These are phyloP conservation scores for Tricholoma sp. DNA, from an alignment of 768 basidiomycete species.

Conservation along the genomic window DNA sequence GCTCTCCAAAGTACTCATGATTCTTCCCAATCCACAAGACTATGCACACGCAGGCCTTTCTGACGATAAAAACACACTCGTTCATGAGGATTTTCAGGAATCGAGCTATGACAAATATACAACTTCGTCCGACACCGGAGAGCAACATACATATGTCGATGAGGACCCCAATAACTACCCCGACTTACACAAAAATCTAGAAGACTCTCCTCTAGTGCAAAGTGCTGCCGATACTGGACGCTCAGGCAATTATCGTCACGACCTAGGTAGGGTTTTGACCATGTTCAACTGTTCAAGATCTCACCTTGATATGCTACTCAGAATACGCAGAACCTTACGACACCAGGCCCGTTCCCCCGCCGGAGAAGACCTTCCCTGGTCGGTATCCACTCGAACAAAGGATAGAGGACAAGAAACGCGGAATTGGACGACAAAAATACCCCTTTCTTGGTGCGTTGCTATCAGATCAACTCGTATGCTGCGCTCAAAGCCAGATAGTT, in stretches of 20 bases:
- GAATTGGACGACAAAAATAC: slow-evolving; percentile 76
- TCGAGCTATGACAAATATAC: slow-evolving; percentile 3
- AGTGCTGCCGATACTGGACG: slow-evolving; percentile 39
- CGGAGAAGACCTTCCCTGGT: slow-evolving; percentile 36
- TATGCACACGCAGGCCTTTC: slow-evolving; percentile 1
- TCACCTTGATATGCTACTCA: slow-evolving; percentile 18
- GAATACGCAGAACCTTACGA: slow-evolving; percentile 61
- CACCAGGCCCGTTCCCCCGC: slow-evolving; percentile 15
- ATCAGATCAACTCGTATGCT: not conserved
- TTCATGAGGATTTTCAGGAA: slow-evolving; percentile 2
- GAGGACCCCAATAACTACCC: slow-evolving; percentile 4
- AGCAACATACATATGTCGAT: not conserved
- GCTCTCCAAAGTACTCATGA: slow-evolving; percentile 5
- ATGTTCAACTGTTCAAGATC: not conserved
- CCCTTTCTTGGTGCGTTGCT: slow-evolving; percentile 62
- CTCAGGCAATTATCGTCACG: slow-evolving; percentile 41
- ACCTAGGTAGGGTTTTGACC: slow-evolving; percentile 40
- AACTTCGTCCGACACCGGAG: not conserved
- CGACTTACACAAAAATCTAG: slow-evolving; percentile 6
- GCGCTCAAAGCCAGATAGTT: slow-evolving; percentile 32
- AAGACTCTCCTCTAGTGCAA: slow-evolving; percentile 39
- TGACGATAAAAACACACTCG: slow-evolving; percentile 1
- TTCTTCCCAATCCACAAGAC: slow-evolving; percentile 8
- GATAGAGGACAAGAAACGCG: slow-evolving; percentile 84
- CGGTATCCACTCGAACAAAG: slow-evolving; percentile 69